Evolutionary conservation across 2,329 filamentous ascomycete genomes (phyloP), one percentile per base, ranked within the genome.

Genomic region (Dendrostoma leiphaemia): DNA sequence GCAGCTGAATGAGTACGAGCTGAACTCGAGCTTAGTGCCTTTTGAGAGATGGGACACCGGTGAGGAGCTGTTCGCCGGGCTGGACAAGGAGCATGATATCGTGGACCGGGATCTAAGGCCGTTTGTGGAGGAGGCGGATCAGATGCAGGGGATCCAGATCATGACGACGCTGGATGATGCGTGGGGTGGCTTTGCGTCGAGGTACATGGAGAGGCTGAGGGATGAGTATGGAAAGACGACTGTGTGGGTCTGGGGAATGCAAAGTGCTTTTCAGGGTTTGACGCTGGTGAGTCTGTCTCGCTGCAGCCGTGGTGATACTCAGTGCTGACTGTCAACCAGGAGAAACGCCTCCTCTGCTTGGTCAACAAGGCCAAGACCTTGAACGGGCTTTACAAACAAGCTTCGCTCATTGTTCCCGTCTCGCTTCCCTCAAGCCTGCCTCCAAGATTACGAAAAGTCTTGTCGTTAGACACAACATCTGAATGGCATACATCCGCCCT

Each of bases 61-160:
- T 10, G 84, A 87, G 60, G 88, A 92, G 43, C 78, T 97, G 6
- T 96, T 92, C 61, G 73, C 75, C 19, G 78, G 79, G 3, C 75
- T 92, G 7, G 88, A 93, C 68, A 85, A 82, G 64, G 91, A 96
- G 64, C 84, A 92, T 61, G 93, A 97, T 63, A 71, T 97, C 5
- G 75, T 97, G 4, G 94, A 99, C 67, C 83, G 92, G n/a, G 93
- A 99, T 68, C 75, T 97, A 60, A 80, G 94, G 34, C 86, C 86
- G 0, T 97, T 97, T 67, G 83, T 87, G 2, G 94, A 99, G 72
- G 94, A 97, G 71, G 94, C 91, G 60, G 94, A 99, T 69, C 86
- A 91, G 52, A 80, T 97, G 73, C 92, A 97, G 70, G 93, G 88
- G 0, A 77, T 99, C 17, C 93, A 97, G 68, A 67, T 92, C 10